Evolutionary conservation across 345 rosid species (phyloP), one percentile per base, ranked within the genome.

Genomic region (Rhodomyrtus tomentosa): DNA sequence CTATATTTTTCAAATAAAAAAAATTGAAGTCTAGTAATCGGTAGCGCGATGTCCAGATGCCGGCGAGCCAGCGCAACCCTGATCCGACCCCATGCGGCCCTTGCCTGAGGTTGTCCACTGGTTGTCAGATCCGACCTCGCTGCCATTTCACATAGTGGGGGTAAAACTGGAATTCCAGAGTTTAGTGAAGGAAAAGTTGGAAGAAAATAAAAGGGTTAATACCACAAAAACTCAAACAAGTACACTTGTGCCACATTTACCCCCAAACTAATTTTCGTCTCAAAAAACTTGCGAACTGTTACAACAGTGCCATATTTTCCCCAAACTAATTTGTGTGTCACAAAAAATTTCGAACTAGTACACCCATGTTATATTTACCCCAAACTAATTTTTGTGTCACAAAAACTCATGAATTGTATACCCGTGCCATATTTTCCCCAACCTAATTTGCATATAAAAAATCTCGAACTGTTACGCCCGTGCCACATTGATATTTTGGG

Each of bases 51-150:
- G 22, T 32, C 74, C 74, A 62, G 15, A 62, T 0, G 12, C 74
- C 21, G 42, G 42, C 42, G 10, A 59, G 73, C 3, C 73, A 59
- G 21, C 10, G 7, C 0, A 21, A 9, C 73, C 40, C 40, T 40
- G 15, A 59, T 21, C 40, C 8, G 40, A 59, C 32, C 3, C 2
- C 40, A 29, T 21, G 73, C 16, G 9, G 73, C 73, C 73, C 73
- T 7, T 2, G 10, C 73, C 21, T 59, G 20, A 29, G 73, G 10
- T 59, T 59, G 38, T 40, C 1, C 0, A 0, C 6, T 0, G 11
- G 42, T 12, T 0, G 42, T 32, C 42, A 32, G 74, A 62, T 62
- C 38, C 32, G 42, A 62, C 42, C 74, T 4, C 0, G 24, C 21
- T 32, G 42, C 8, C 74, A 62, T 29, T 24, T 62, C 18, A 22